Evolutionary conservation across 2,329 filamentous ascomycete species (phyloP).

Genomic region (Cladosporium colombiae): DNA sequence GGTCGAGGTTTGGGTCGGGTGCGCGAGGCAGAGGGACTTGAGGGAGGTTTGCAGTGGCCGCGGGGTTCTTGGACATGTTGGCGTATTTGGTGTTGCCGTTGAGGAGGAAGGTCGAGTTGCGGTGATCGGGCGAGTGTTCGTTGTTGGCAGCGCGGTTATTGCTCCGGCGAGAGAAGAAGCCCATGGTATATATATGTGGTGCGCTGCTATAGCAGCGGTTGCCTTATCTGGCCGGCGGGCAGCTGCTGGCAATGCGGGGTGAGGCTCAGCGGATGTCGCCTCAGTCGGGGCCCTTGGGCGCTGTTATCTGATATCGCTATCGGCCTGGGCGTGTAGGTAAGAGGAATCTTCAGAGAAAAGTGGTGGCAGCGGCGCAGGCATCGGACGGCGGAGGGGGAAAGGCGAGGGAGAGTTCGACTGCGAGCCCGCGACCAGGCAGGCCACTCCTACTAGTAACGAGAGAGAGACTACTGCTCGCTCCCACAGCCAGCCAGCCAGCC

Average conservation of each 20-base stretch:
- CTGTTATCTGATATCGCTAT: constrained; percentile 8
- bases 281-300: background rate
- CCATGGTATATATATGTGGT: constrained; percentile 41
- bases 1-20: constrained; percentile 84
- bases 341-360: background rate
- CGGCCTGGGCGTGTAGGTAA: background rate
- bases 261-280: constrained; percentile 4
- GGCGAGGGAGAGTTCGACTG: background rate
- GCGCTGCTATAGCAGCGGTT: constrained; percentile 3
- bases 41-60: constrained; percentile 47
- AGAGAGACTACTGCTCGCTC: background rate
- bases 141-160: constrained; percentile 29
- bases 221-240: constrained; percentile 17
- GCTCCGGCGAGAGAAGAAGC: constrained; percentile 55
- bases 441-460: background rate
- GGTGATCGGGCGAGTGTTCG: constrained; percentile 21
- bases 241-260: constrained; percentile 17
- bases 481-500: background rate
- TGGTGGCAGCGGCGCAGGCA: background rate
- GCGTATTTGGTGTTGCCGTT: constrained; percentile 29
- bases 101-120: constrained; percentile 24
- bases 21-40: constrained; percentile 73
- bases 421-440: background rate
- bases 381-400: background rate
- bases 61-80: constrained; percentile 40